A percentile compares a stretch with the other conserved stretches of the same genome.
phyloP scores from a whole-genome alignment of 2,329 filamentous ascomycete species.

The Gnomoniopsis sp. region DNA sequence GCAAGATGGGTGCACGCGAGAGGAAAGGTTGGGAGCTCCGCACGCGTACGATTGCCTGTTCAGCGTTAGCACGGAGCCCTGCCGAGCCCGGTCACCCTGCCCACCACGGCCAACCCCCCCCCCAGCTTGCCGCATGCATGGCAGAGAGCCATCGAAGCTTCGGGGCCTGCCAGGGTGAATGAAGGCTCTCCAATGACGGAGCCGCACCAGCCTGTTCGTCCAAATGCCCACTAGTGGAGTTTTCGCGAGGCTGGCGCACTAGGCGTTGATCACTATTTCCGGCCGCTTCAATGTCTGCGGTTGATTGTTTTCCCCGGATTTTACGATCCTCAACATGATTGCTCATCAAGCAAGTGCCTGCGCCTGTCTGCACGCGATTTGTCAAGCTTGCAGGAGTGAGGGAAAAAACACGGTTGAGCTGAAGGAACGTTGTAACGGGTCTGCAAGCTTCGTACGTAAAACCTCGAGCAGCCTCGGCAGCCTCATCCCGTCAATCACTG shows the following conservation, averaged over 20 bases:
- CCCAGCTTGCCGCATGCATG: neutral
- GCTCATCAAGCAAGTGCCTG: neutral
- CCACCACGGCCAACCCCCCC: no score
- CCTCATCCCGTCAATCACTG: neutral
- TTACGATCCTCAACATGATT: neutral
- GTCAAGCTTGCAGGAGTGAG: no score
- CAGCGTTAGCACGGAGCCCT: constrained; percentile 12
- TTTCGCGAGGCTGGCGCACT: no score
- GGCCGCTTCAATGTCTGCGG: neutral
- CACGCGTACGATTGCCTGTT: constrained; percentile 18
- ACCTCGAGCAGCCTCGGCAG: neutral
- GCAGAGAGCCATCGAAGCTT: neutral
- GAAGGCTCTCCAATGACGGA: neutral
- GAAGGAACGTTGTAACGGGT: neutral
- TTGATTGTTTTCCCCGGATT: constrained; percentile 4
- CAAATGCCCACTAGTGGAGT: neutral
- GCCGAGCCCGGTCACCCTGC: constrained; percentile 7
- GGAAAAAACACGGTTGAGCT: neutral
- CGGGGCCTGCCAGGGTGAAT: no score
- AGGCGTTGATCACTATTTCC: constrained; percentile 10
- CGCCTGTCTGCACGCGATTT: neutral
- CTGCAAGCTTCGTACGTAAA: neutral
- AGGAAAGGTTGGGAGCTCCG: neutral
- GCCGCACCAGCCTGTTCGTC: neutral
- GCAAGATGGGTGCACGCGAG: no score